A percentile compares a stretch with the other conserved stretches of the same genome.
These are phyloP conservation scores for Aspergillus ostianus DNA, from an alignment of 495 filamentous ascomycete genomes.

Conservation along the genomic window DNA sequence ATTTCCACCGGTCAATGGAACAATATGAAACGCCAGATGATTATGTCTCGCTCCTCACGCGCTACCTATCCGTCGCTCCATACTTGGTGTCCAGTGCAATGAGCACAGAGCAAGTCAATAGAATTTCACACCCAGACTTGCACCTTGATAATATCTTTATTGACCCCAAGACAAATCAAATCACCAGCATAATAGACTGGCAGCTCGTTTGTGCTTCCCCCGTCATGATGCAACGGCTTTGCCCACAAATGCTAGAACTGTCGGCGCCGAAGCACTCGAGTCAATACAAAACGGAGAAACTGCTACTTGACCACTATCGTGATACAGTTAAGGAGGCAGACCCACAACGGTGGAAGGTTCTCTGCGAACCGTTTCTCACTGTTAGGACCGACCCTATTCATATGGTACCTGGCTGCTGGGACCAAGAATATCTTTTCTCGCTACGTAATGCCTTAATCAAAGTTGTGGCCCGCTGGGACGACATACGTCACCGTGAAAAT, in stretches of 20 bases:
- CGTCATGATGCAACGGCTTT: slow-evolving; percentile 19
- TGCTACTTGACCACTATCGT: slow-evolving; percentile 3
- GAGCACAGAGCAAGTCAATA: slow-evolving; percentile 12
- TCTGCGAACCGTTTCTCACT: background rate
- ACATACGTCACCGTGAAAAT: slow-evolving; percentile 3
- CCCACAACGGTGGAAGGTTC: background rate
- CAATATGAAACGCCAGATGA: slow-evolving; percentile 18
- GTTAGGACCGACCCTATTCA: slow-evolving; percentile 7
- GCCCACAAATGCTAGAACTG: slow-evolving; percentile 13
- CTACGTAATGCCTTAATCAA: slow-evolving; percentile 12
- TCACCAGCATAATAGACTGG: slow-evolving; percentile 33
- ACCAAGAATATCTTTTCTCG: slow-evolving; percentile 16
- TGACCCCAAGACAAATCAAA: slow-evolving; percentile 27
- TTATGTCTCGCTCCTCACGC: slow-evolving; percentile 14
- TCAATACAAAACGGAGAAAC: background rate
- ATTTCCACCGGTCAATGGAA: slow-evolving; percentile 21
- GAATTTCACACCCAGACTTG: slow-evolving; percentile 30
- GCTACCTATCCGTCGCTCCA: slow-evolving; percentile 6
- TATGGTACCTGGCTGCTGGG: slow-evolving; percentile 13
- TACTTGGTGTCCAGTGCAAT: background rate
- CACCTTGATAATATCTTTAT: slow-evolving; percentile 37
- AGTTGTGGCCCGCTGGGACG: slow-evolving; percentile 8
- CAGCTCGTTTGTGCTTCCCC: slow-evolving; percentile 21
- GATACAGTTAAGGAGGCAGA: slow-evolving; percentile 6
- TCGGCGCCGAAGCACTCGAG: background rate